Conservation (phyloP, 2,329 filamentous ascomycete genomes). For the Coniochaeta hoffmannii region DNA sequence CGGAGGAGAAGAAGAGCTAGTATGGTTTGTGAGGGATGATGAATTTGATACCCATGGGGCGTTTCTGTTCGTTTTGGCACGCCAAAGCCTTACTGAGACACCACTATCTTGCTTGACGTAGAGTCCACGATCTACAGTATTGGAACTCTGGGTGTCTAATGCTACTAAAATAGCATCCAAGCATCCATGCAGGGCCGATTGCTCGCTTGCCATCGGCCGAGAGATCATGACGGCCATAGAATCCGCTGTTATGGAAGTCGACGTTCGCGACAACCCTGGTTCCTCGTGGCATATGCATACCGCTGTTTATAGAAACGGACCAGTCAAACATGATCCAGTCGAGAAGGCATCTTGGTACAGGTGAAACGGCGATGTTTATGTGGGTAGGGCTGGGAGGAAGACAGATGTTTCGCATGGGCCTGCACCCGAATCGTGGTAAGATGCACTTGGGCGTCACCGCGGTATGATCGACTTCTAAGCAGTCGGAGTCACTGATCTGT, state of each 20-base stretch:
- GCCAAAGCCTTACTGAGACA: no score
- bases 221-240: neutral
- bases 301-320: neutral
- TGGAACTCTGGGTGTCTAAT: no score
- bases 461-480: neutral
- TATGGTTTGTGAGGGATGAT: neutral
- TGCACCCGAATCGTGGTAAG: neutral
- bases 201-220: neutral
- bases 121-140: neutral
- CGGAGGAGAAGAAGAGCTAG: slow-evolving; percentile 12
- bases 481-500: neutral
- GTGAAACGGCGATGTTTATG: neutral
- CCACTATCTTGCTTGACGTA: neutral
- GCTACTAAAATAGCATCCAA: neutral
- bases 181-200: neutral
- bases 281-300: neutral
- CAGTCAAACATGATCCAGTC: neutral
- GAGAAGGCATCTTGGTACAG: neutral
- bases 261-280: neutral
- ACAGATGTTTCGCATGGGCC: neutral
- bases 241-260: neutral
- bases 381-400: neutral
- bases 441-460: neutral
- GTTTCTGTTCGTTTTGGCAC: no score
- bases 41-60: slow-evolving; percentile 3